Base-by-base conservation (phyloP, 352 stramenopile genomes). In the Phytopythium vexans region DNA sequence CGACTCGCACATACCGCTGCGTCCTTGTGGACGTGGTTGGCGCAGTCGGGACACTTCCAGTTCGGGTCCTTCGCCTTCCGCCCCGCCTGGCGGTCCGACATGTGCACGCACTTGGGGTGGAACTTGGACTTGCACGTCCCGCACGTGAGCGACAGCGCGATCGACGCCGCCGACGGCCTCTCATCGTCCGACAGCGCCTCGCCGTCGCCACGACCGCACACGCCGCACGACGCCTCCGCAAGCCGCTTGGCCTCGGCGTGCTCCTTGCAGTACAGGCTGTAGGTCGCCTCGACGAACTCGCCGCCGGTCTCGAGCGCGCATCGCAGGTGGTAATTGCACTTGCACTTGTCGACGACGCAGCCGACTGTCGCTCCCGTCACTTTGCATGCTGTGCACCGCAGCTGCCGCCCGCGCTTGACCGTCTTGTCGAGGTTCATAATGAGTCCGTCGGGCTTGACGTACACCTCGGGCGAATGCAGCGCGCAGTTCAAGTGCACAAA, bases 401-500 rank as follows among this genome's bases (percentile, higher is more conserved):
- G 69, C 54, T 91, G 80, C 4, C 82, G 75, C n/a, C 82, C 81
- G 15, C 81, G 74, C 52, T 92, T 92, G 41, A 94, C 74, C 14
- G 84, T 80, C 52, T 82, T 82, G 0, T 74, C 67, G 33, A 94
- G 54, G 45, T 92, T 89, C 63, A 82, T 89, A 45, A 92, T 92
- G n/a, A 85, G 75, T 36, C 80, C 79, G 48, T 93, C 75, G 11
- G 73, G 64, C 52, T 93, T 89, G 12, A 93, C 81, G 45, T 88
- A 93, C 34, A 92, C 82, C 51, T 92, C 80, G 21, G 81, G 78
- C 0, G 85, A 92, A 44, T 95, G 83, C 4, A 92, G 54, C 41
- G 82, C 81, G 39, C 80, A 93, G 52, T 95, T 92, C 53, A 93
- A 72, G 62, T 95, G 83, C 27, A 93, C 70, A 57, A 83, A 76